Conservation (phyloP, 768 basidiomycete species). For the Pholiota microspora region DNA sequence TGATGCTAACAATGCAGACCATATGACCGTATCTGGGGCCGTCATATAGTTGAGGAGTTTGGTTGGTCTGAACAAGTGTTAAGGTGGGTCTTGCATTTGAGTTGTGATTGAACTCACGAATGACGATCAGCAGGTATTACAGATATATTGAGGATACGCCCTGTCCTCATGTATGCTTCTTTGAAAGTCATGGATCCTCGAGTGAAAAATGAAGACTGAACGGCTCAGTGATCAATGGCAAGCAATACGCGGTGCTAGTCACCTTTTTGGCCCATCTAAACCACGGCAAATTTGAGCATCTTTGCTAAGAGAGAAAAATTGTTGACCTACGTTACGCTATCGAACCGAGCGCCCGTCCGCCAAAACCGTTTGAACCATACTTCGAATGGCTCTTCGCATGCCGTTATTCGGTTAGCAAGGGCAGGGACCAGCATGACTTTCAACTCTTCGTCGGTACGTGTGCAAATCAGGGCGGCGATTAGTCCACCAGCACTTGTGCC, state of each 20-base stretch:
- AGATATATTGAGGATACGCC: conserved; percentile 90
- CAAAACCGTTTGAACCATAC: conserved; percentile 73
- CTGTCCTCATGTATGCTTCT: conserved; percentile 92
- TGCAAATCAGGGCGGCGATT: conserved; percentile 74
- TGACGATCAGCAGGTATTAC: conserved; percentile 90
- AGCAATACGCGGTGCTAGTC: not conserved
- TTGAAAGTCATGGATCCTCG: conserved; percentile 92
- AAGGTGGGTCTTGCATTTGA: not conserved
- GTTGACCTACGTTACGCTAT: conserved; percentile 56
- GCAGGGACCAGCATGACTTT: conserved; percentile 74
- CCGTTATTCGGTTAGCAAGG: conserved; percentile 80
- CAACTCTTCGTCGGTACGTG: conserved; percentile 86
- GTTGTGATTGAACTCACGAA: conserved; percentile 45
- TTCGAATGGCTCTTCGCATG: conserved; percentile 73
- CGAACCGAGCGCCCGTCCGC: conserved; percentile 93
- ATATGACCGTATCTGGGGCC: conserved; percentile 88
- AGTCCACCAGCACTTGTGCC: conserved; percentile 95
- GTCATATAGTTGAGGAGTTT: conserved; percentile 95
- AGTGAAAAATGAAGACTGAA: conserved; percentile 84
- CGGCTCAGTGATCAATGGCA: not conserved
- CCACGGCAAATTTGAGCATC: conserved; percentile 17
- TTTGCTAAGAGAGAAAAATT: not conserved
- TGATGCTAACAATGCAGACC: conserved; percentile 80
- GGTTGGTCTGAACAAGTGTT: conserved; percentile 62
- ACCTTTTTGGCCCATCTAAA: conserved; percentile 87